Evolutionary conservation across 2,329 filamentous ascomycete genomes (phyloP), one percentile per base, ranked within the genome.

Genomic region (Fonsecaea nubica): DNA sequence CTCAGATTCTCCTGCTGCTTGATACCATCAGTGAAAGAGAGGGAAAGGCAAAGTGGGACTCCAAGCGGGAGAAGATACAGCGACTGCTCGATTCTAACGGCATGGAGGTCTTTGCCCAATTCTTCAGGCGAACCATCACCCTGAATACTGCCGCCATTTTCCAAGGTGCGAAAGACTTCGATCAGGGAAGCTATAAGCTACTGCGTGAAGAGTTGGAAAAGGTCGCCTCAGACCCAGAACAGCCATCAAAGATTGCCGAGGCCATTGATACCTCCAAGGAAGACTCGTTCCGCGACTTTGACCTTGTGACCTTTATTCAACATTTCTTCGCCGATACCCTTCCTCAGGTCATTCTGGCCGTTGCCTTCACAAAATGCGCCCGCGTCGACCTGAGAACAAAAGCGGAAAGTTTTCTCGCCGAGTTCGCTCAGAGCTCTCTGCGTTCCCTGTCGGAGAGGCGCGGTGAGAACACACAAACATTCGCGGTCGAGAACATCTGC

Each of bases 101-200:
- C 77, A 99, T 99, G 94, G 96, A 99, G 85, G 93, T 97, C 77
- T 97, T 93, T 79, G 89, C 92, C 68, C 96, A 93, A 84, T 97
- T 95, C 80, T 96, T 99, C 81, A 90, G 92, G 80, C 92, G 94
- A 80, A 85, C 98, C 77, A 88, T 99, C 76, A 91, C 90, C 80
- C 90, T 90, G 81, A 97, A 97, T 88, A 92, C 93, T 75, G 84
- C 90, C 70, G 90, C 95, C 76, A 95, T 99, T 77, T 98, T 98
- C 77, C 84, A 89, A 62, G 91, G 87, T 74, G 63, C 68, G 33
- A 87, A 92, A 79, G 86, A 87, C 63, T 86, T 88, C 71, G 86
- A 92, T 71, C 91, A 90, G 79, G 92, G 90, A 69, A 96, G 91
- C 79, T 96, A 97, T 77, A 89, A 90, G 68, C 85, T 98, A 63